Base-by-base conservation (phyloP, 257 asterid genomes). In the Eustoma russellianum region DNA sequence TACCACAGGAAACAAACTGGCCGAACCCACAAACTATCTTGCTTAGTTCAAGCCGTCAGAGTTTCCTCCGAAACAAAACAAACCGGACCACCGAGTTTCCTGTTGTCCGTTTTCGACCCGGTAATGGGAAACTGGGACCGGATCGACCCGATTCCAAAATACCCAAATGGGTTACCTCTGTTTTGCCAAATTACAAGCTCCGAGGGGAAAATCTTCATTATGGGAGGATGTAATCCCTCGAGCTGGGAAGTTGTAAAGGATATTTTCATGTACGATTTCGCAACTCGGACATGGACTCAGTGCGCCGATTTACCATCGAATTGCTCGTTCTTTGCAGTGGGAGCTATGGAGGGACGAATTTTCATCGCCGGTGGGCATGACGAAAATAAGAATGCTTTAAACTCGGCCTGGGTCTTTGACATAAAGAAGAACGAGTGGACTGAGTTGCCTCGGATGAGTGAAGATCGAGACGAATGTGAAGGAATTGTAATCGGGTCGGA, bases 381-480 rank as follows among this genome's bases (percentile, higher is more conserved):
- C 40, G 93, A 72, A 79, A 75, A 78, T 65, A 90, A 90, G 58
- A 90, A 90, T 71, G 98, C 98, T 0, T 34, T 82, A 77, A 72
- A 16, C 0, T 61, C 92, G 7, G 70, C 89, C 41, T 83, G 91
- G 94, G 64, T 56, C 0, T 72, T 62, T 18, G 87, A 83, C 5
- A 16, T 83, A 0, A 54, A 57, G 3, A 13, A 28, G 48, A 57
- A 80, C 53, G 78, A 68, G 76, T 90, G 96, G 98, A 33, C 65
- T 0, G 94, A 86, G 74, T 62, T 86, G 76, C 38, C 65, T 3
- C 12, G 60, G 67, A 90, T 90, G 96, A 65, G 74, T 0, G 92
- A 83, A 76, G 95, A 73, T 65, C 71, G 98, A 33, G 98, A 90
- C 72, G 98, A 86, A 74, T 86, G 98, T 62, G 95, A 83, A 70